phyloP scores from a whole-genome alignment of 768 basidiomycete species.

The Amanita pseudoporphyria region DNA sequence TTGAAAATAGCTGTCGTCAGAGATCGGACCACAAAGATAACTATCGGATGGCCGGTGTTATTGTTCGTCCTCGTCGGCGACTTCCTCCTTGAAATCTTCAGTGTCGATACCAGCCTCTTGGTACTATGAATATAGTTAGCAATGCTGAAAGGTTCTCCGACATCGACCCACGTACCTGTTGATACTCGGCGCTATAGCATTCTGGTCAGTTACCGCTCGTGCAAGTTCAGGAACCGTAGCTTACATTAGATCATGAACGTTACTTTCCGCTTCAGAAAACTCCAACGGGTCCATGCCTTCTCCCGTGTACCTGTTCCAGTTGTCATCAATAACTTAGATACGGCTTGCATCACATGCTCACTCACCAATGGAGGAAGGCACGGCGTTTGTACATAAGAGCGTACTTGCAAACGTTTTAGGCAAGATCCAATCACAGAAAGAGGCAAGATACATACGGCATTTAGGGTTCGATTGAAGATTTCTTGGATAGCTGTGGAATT shows the following conservation, averaged over 20 bases:
- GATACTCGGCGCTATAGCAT: slow-evolving; percentile 71
- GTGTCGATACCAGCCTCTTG: slow-evolving; percentile 23
- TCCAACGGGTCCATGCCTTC: slow-evolving; percentile 89
- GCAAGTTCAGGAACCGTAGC: slow-evolving; percentile 18
- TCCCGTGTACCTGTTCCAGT: slow-evolving; percentile 51
- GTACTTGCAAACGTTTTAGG: slow-evolving; percentile 38
- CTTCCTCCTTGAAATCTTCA: slow-evolving; percentile 16
- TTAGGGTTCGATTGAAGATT: slow-evolving; percentile 65
- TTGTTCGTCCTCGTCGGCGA: slow-evolving; percentile 10
- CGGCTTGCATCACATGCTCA: not conserved
- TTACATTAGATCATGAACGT: slow-evolving; percentile 71
- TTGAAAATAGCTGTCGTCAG: not conserved
- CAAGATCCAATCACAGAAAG: not conserved
- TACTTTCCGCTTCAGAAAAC: slow-evolving; percentile 84
- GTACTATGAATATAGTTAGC: slow-evolving; percentile 15
- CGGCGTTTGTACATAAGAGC: slow-evolving; percentile 71
- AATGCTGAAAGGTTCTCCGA: not conserved
- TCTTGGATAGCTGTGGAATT: slow-evolving; percentile 86
- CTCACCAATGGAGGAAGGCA: slow-evolving; percentile 79
- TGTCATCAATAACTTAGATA: not conserved
- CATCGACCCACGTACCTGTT: slow-evolving; percentile 45
- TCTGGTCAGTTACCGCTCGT: slow-evolving; percentile 1
- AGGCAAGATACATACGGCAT: slow-evolving; percentile 32
- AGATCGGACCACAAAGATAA: not conserved
- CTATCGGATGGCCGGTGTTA: slow-evolving; percentile 6